Evolutionary conservation across 768 basidiomycete species (phyloP).

Genomic region (Leccinum ochraceum): DNA sequence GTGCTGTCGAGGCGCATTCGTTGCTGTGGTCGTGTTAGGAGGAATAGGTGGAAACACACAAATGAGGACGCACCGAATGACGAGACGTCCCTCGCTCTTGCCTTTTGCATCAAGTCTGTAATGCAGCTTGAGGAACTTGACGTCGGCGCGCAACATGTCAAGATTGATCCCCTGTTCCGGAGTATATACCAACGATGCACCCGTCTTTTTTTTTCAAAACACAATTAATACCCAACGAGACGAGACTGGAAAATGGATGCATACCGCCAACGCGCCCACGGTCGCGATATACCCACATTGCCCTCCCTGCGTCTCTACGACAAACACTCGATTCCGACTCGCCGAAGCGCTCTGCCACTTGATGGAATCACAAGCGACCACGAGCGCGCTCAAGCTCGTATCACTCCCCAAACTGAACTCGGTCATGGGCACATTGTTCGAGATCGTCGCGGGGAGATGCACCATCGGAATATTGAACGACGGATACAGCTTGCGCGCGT

Average conservation of each 20-base stretch:
- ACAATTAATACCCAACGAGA: neutral
- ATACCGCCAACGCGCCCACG: conserved; percentile 91
- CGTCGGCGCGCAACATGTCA: conserved; percentile 78
- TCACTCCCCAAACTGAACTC: conserved; percentile 96
- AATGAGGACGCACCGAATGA: conserved; percentile 67
- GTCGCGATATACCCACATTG: conserved; percentile 95
- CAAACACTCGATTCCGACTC: conserved; percentile 93
- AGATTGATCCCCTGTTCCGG: conserved; percentile 90
- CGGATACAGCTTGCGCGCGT: conserved; percentile 80
- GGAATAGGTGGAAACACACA: neutral
- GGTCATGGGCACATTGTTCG: conserved; percentile 97
- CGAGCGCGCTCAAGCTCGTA: conserved; percentile 96
- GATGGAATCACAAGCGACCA: conserved; percentile 97
- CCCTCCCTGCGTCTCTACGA: conserved; percentile 98
- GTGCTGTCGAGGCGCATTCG: conserved; percentile 80
- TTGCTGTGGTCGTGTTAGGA: conserved; percentile 48
- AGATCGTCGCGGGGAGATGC: conserved; percentile 94
- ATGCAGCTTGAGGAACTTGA: conserved; percentile 82
- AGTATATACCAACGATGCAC: conserved; percentile 91
- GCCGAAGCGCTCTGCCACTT: conserved; percentile 98
- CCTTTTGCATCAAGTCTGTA: conserved; percentile 87
- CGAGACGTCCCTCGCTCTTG: conserved; percentile 88
- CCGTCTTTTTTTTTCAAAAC: conserved; percentile 53
- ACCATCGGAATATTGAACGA: conserved; percentile 95
- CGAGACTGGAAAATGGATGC: conserved; percentile 30